Evolutionary conservation across 805 yeast genomes (phyloP).

Genomic region (Pachysolen tannophilus): DNA sequence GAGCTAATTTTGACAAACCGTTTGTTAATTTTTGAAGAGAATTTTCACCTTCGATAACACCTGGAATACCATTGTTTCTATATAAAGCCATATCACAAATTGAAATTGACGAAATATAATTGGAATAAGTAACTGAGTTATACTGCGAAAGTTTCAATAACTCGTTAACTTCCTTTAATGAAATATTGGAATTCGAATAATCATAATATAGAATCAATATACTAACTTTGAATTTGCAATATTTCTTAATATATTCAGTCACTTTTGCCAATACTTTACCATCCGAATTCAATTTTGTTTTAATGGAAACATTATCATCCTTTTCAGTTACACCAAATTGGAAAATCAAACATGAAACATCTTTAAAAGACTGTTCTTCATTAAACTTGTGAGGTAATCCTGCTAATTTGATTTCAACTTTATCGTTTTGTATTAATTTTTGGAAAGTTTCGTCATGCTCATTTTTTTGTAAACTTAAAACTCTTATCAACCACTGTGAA

Average conservation of each 20-base stretch:
- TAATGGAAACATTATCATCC: background rate
- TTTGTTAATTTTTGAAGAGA: too few relatives aligned
- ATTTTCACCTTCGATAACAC: too few relatives aligned
- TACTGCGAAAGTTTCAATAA: too few relatives aligned
- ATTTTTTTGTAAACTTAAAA: conserved; percentile 30
- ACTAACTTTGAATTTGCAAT: conserved; percentile 10
- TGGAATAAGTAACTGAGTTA: too few relatives aligned
- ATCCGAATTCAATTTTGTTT: conserved; percentile 11
- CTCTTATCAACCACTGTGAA: conserved; percentile 42
- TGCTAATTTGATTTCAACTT: conserved; percentile 25
- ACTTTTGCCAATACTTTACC: conserved; percentile 14
- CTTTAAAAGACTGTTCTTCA: conserved; percentile 28
- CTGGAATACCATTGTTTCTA: too few relatives aligned
- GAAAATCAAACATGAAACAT: conserved; percentile 36
- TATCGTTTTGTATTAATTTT: conserved; percentile 18
- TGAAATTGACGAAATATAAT: too few relatives aligned
- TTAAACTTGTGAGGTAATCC: conserved; percentile 34
- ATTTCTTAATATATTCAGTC: conserved; percentile 13
- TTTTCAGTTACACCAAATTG: conserved; percentile 39
- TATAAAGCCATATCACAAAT: too few relatives aligned
- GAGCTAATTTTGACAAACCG: too few relatives aligned
- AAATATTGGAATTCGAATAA: background rate
- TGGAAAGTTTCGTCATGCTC: conserved; percentile 20
- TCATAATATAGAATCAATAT: conserved; percentile 11
- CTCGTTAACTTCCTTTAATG: background rate